Evolutionary conservation across 495 filamentous ascomycete species (phyloP), one percentile per base, ranked within the genome.

Genomic region (Alectoria sarmentosa): DNA sequence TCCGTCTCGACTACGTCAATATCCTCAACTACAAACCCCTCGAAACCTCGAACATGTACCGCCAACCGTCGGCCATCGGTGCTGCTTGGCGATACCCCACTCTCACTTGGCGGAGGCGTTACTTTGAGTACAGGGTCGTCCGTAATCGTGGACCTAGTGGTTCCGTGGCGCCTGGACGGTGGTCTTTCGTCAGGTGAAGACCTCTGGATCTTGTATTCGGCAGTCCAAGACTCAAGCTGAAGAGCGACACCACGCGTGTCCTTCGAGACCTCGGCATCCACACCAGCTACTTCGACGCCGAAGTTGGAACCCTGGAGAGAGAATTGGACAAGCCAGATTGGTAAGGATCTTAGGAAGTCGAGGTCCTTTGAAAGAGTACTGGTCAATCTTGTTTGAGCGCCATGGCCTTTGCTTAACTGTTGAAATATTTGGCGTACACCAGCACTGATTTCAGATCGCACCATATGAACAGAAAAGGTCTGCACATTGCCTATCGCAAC

Each of bases 391-490:
- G 82, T 90, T 70, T 86, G 85, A 1, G 86, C 82, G 60, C 87
- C 81, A 30, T 89, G 78, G 66, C 86, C 83, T 26, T 76, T 77
- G 21, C 76, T 83, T 57, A 97, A 80, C 68, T 98, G 91, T 44
- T 86, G 83, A 23, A 96, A 82, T 65, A 98, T 96, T 73, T 96
- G 89, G 44, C 89, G 90, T 58, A 99, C 84, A 21, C 95, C 95
- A 68, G 91, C 86, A 59, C 88, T 92, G 62, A 99, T 95, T 70
- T 98, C 92, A 19, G 88, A 85, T 37, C 92, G 86, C 38, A 96
- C 88, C 83, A 99, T 88, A 65, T 90, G 93, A 36, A 95, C 78
- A 2, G 90, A 89, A 69, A 96, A 90, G 0, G 90, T 93, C 69
- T 96, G 89, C 13, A 97, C 73, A 67, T 86, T 88, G 41, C 89